phyloP scores from a whole-genome alignment of 2,329 filamentous ascomycete species.

The Penicillium expansum region DNA sequence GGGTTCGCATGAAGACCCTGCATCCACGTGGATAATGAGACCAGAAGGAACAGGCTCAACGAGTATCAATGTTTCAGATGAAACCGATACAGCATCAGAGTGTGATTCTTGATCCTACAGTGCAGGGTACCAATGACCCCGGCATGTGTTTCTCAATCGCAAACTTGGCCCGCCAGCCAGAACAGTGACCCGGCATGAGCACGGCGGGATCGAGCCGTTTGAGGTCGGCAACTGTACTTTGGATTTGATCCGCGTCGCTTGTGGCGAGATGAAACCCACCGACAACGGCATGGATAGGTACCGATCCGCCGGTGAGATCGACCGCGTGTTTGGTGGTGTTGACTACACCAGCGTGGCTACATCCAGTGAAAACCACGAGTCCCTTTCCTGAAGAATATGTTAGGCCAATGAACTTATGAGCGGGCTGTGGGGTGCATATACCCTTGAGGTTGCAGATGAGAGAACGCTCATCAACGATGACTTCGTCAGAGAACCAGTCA shows the following conservation, averaged over 20 bases:
- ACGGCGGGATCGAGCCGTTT: constrained; percentile 49
- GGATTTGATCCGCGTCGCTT: constrained; percentile 44
- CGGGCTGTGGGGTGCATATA: constrained; percentile 17
- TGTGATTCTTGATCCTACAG: constrained; percentile 47
- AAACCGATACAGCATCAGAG: constrained; percentile 27
- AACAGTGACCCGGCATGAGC: constrained; percentile 55
- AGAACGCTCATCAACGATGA: constrained; percentile 54
- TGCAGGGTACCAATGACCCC: constrained; percentile 50
- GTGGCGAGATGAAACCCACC: constrained; percentile 56
- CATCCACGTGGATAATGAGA: constrained; percentile 17
- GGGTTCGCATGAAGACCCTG: constrained; percentile 9
- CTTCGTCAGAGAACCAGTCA: constrained; percentile 50
- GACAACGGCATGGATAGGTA: constrained; percentile 51
- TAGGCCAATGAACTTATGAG: background rate
- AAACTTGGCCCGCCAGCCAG: constrained; percentile 56
- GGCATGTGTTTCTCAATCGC: constrained; percentile 53
- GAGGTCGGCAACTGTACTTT: constrained; percentile 50
- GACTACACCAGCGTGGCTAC: constrained; percentile 56
- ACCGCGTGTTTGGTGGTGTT: constrained; percentile 51
- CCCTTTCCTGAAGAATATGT: constrained; percentile 43
- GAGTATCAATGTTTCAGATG: background rate
- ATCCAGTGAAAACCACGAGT: constrained; percentile 56
- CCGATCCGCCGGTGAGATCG: constrained; percentile 35
- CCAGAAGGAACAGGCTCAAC: constrained; percentile 14
- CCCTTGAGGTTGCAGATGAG: constrained; percentile 55